phyloP scores from a whole-genome alignment of 768 basidiomycete species.

The Trametes gibbosa region DNA sequence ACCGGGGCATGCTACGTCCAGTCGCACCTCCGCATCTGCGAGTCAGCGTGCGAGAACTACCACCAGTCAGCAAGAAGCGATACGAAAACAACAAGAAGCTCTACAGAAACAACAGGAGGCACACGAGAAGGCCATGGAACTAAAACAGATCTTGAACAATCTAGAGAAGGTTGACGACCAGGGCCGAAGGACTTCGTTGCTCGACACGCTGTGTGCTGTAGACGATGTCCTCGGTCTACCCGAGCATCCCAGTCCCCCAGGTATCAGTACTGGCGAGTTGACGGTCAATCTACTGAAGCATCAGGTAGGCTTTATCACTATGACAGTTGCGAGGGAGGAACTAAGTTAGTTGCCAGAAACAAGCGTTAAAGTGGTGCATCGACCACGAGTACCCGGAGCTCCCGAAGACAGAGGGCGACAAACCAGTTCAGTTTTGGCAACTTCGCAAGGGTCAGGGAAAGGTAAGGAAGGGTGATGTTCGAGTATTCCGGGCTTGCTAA shows the following conservation, averaged over 20 bases:
- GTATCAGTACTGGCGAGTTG: constrained; percentile 62
- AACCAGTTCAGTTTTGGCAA: constrained; percentile 90
- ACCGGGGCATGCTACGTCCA: not conserved
- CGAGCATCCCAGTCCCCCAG: constrained; percentile 67
- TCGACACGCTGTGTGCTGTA: constrained; percentile 64
- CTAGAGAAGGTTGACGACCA: constrained; percentile 81
- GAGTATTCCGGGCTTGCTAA: not conserved
- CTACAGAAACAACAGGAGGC: constrained; percentile 49
- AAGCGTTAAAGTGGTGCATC: constrained; percentile 86
- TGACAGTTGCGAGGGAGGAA: not conserved
- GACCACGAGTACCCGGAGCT: constrained; percentile 74
- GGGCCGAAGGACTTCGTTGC: constrained; percentile 61
- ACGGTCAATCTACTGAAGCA: constrained; percentile 76
- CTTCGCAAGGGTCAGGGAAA: constrained; percentile 52
- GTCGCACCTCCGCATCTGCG: not conserved
- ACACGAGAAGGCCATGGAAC: constrained; percentile 60
- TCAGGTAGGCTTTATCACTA: constrained; percentile 51
- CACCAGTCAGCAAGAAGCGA: constrained; percentile 35
- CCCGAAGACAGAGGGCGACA: constrained; percentile 63
- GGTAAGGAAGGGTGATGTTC: constrained; percentile 34
- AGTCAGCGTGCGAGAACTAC: constrained; percentile 4
- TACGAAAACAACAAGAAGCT: constrained; percentile 40
- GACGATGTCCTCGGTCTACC: constrained; percentile 76
- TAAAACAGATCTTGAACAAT: constrained; percentile 57
- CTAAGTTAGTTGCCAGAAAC: constrained; percentile 45